Base-by-base conservation (phyloP, 345 rosid species). In the Arabis hirsuta region DNA sequence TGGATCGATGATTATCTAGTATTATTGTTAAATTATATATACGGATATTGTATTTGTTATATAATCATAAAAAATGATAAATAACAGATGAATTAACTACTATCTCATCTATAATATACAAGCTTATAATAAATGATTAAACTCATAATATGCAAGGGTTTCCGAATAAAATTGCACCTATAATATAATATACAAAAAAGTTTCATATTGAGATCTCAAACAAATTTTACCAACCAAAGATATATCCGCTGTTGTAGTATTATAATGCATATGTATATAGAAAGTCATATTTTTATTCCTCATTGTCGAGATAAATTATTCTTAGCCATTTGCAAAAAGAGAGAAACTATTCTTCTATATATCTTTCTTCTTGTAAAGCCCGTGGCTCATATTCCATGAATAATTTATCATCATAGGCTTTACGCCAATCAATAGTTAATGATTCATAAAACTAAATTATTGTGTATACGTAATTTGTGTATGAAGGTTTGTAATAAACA, bases 261-360 rank as follows among this genome's bases (percentile, higher is more conserved):
- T 19, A 19, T 32, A 36, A 36, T 36, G 41, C 41, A 36, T 36
- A 36, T 48, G 42, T n/a, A 7, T 13, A 38, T 38, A 38, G 10
- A 41, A 8, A 13, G 20, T 45, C 13, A 13, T n/a, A 8, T 13
- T 62, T 59, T 51, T 62, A 44, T 75, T 61, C 73, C 44, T 34
- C 73, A 53, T 45, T 44, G 51, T 67, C 56, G 44, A 68, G 79
- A 76, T 53, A 53, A 54, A 62, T 39, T 24, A 69, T 69, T 55
- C 79, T 69, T 62, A 46, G 60, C 74, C 59, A 62, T 76, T 69
- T 76, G 42, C 74, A 55, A 69, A 73, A 76, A 69, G 65, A 55
- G 51, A 76, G 70, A 69, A 76, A 61, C 60, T 55, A 62, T 76
- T 69, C 74, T 42, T 72, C 22, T 14, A 16, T 16, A 16, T 16